phyloP scores from a whole-genome alignment of 2,329 filamentous ascomycete species.

The Paecilomyces dactylethromorphus region DNA sequence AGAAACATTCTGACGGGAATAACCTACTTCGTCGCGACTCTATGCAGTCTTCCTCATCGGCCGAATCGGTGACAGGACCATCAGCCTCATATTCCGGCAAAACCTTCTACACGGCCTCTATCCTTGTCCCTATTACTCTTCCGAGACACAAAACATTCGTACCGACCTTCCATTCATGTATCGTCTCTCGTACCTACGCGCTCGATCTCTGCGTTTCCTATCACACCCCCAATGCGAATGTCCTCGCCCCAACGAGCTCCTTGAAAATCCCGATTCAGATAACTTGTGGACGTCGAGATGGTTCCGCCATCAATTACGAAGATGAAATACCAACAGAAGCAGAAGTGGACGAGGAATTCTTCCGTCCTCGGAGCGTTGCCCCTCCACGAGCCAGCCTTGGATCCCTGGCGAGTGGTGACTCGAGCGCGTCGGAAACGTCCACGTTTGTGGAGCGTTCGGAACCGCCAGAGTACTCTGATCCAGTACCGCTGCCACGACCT shows the following conservation, averaged over 20 bases:
- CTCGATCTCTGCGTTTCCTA: slow-evolving; percentile 54
- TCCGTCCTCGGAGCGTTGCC: slow-evolving; percentile 19
- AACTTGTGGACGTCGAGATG: slow-evolving; percentile 12
- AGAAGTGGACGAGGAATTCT: slow-evolving; percentile 18
- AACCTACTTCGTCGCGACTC: slow-evolving; percentile 23
- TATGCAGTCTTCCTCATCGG: slow-evolving; percentile 20
- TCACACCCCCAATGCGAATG: slow-evolving; percentile 41
- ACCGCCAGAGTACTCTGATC: neutral
- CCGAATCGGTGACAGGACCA: slow-evolving; percentile 23
- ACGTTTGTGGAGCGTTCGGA: neutral
- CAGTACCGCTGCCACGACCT: neutral
- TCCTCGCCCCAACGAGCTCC: slow-evolving; percentile 32
- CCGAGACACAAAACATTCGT: slow-evolving; percentile 57
- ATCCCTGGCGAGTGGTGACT: neutral
- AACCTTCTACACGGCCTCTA: slow-evolving; percentile 54
- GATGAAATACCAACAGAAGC: neutral
- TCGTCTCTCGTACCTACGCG: slow-evolving; percentile 57
- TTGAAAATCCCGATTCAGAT: slow-evolving; percentile 41
- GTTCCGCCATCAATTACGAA: neutral
- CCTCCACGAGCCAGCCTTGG: slow-evolving; percentile 6
- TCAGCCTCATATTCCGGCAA: slow-evolving; percentile 38
- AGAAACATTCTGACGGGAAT: slow-evolving; percentile 34
- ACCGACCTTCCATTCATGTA: slow-evolving; percentile 64
- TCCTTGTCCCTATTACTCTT: slow-evolving; percentile 58
- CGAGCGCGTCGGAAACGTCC: neutral